Base-by-base conservation (phyloP, 139 green algal genomes). In the Chlorella sp. region DNA sequence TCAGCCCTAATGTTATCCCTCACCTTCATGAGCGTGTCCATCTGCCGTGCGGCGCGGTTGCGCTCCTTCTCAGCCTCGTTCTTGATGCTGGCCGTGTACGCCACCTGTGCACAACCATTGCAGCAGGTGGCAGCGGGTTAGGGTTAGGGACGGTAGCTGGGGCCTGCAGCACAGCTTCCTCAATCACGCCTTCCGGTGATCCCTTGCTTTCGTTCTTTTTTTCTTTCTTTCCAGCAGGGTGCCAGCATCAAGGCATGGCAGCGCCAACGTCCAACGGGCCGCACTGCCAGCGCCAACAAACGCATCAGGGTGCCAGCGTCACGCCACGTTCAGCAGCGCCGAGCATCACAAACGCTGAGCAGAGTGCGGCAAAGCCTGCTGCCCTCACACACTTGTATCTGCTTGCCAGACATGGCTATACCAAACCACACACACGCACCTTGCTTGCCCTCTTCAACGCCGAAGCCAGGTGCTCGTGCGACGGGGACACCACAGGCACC, bases 1-100 rank as follows among this genome's bases (percentile, higher is more conserved):
- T n/a, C n/a, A n/a, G n/a, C n/a, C n/a, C n/a, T n/a, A n/a, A n/a
- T n/a, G 14, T 35, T 74, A 3, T 67, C 70, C 10, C 89, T 20
- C 35, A 88, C 87, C 77, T 96, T 93, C 74, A 91, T 93, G 20
- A 93, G 67, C 1, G 80, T 83, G 73, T 94, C 90, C 80, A 95
- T 80, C 67, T 87, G 82, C 26, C 85, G 70, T 1, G 88, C 88
- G 0, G 86, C 85, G 55, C 83, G 80, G 80, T 87, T 92, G 32
- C 86, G 83, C 26, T 89, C 88, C 67, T 89, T 87, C 27, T 86
- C 82, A 2, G 86, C 87, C 75, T 92, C 89, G 55, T 95, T 95
- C 68, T 88, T 91, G 2, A 87, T 78, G 72, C 42, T 78, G 36
- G 79, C 29, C 29, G 23, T 49, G 20, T 76, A 70, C 23, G 66